These are phyloP conservation scores for Daedaleopsis nitida DNA, from an alignment of 768 basidiomycete genomes.

Conservation along the genomic window DNA sequence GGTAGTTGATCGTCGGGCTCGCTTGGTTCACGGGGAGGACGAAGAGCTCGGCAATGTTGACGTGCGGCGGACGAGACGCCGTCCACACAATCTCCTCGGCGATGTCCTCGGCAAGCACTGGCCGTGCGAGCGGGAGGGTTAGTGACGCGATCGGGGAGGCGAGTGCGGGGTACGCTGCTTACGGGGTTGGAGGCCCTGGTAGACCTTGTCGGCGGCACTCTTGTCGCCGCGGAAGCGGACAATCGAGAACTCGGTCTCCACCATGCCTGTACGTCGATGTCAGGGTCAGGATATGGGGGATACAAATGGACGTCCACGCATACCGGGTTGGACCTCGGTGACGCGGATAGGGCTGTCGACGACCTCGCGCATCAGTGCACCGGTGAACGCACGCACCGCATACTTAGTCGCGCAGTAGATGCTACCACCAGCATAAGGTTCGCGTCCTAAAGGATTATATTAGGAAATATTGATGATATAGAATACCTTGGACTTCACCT, in stretches of 20 bases:
- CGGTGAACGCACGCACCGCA: conserved; percentile 86
- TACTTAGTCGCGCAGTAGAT: conserved; percentile 93
- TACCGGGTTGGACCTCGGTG: conserved; percentile 92
- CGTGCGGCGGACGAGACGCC: conserved; percentile 87
- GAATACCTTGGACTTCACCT: conserved; percentile 42
- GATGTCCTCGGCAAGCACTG: conserved; percentile 83
- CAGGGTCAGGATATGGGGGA: neutral
- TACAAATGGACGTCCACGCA: conserved; percentile 8
- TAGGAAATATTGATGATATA: neutral
- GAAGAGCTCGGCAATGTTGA: conserved; percentile 84
- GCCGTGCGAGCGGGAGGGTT: neutral
- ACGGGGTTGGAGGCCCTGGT: conserved; percentile 87
- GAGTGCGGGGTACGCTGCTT: conserved; percentile 33
- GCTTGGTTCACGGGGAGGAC: conserved; percentile 84
- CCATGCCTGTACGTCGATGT: conserved; percentile 56
- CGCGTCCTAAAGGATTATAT: conserved; percentile 23
- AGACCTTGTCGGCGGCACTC: conserved; percentile 82
- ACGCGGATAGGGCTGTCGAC: conserved; percentile 94
- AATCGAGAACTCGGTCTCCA: conserved; percentile 91
- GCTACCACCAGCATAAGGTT: conserved; percentile 83
- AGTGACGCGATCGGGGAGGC: neutral
- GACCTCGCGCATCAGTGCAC: conserved; percentile 79
- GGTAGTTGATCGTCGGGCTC: conserved; percentile 61
- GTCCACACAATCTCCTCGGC: conserved; percentile 99
- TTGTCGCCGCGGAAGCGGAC: conserved; percentile 88